phyloP scores from a whole-genome alignment of 768 basidiomycete genomes.

The Mycena metata region DNA sequence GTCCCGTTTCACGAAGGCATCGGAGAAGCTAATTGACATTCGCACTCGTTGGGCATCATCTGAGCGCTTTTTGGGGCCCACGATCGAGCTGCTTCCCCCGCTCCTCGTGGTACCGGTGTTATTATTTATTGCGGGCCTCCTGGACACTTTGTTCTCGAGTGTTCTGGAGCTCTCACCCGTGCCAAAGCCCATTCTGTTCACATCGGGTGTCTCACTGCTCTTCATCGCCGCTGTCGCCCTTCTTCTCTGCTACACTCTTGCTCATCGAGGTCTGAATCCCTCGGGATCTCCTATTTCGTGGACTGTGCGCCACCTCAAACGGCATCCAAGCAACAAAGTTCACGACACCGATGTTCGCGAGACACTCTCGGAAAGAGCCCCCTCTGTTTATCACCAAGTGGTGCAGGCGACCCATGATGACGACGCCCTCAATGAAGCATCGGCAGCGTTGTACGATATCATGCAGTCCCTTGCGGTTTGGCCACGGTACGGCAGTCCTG shows the following conservation, averaged over 20 bases:
- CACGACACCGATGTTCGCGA: not conserved
- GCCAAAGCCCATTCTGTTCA: slow-evolving; percentile 19
- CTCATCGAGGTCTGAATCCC: slow-evolving; percentile 21
- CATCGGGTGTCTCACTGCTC: slow-evolving; percentile 28
- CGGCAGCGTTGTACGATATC: slow-evolving; percentile 34
- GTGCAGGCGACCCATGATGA: slow-evolving; percentile 39
- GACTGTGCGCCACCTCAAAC: not conserved
- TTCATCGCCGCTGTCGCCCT: slow-evolving; percentile 26
- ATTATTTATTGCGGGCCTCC: slow-evolving; percentile 37
- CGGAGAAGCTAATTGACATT: slow-evolving; percentile 37
- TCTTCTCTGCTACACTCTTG: slow-evolving; percentile 23
- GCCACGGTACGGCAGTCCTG: slow-evolving; percentile 20
- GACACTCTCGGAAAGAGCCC: slow-evolving; percentile 19
- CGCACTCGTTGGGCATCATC: slow-evolving; percentile 33
- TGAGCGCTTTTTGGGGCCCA: slow-evolving; percentile 34
- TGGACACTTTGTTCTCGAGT: slow-evolving; percentile 36
- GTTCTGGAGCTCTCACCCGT: slow-evolving; percentile 18
- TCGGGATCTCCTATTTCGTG: slow-evolving; percentile 12
- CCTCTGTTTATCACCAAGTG: slow-evolving; percentile 32
- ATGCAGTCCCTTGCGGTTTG: slow-evolving; percentile 15
- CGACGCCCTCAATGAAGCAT: slow-evolving; percentile 32
- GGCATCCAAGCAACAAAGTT: not conserved
- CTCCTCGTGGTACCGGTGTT: slow-evolving; percentile 38
- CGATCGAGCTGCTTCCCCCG: slow-evolving; percentile 36
- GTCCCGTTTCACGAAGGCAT: slow-evolving; percentile 27